phyloP scores from a whole-genome alignment of 176 grass and related monocot genomes.

The Carex myosuroides region DNA sequence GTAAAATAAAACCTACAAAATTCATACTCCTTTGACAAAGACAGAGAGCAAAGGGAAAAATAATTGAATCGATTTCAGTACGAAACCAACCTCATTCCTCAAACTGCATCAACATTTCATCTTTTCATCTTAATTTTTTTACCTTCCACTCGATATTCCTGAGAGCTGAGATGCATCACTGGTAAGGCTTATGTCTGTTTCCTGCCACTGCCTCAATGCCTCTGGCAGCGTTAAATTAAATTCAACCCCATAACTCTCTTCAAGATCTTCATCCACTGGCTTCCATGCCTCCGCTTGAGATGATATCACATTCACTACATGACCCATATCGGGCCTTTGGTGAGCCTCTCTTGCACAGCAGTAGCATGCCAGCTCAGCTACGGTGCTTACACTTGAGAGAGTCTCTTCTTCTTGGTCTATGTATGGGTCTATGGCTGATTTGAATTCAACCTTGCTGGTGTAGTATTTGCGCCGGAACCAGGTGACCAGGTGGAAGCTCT shows the following conservation, averaged over 20 bases:
- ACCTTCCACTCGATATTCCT: slow-evolving; percentile 4
- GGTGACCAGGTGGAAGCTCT: slow-evolving; percentile 30
- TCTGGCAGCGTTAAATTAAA: slow-evolving; percentile 10
- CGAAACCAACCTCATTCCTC: not conserved
- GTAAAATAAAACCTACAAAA: no score
- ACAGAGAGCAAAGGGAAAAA: no score
- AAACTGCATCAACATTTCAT: not conserved
- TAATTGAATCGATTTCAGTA: not conserved
- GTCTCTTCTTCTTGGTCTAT: slow-evolving; percentile 30
- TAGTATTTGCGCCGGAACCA: slow-evolving; percentile 35
- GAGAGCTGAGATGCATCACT: slow-evolving; percentile 14
- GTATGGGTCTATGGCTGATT: slow-evolving; percentile 22
- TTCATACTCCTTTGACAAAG: no score
- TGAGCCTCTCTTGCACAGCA: slow-evolving; percentile 27
- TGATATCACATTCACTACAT: slow-evolving; percentile 26
- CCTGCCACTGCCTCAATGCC: slow-evolving; percentile 18
- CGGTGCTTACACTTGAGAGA: slow-evolving; percentile 16
- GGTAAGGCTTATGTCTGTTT: not conserved
- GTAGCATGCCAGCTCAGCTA: slow-evolving; percentile 32
- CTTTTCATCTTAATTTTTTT: not conserved
- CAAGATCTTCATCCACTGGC: slow-evolving; percentile 5
- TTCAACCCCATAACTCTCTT: slow-evolving; percentile 9
- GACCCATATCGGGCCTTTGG: slow-evolving; percentile 36
- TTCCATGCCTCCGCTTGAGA: slow-evolving; percentile 8
- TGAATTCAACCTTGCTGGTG: slow-evolving; percentile 19